Evolutionary conservation across 2,329 filamentous ascomycete species (phyloP), one percentile per base, ranked within the genome.

Genomic region (Phaeosphaeria sp.): DNA sequence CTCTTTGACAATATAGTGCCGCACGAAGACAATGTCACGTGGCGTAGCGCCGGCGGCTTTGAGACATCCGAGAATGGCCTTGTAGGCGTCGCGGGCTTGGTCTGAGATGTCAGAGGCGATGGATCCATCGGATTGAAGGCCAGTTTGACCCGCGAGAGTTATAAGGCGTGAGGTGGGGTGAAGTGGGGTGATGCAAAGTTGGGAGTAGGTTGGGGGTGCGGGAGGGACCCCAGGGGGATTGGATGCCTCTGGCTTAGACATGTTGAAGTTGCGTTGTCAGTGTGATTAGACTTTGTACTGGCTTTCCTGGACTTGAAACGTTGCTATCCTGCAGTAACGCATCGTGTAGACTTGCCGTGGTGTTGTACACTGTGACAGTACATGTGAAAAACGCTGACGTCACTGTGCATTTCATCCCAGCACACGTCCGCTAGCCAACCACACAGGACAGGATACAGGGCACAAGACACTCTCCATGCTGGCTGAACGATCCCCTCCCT

Each of bases 1-100:
- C 13, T 73, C 63, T n/a, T 69, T 72, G 20, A 77, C 74, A 39
- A 77, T 74, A 43, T 76, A 77, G 30, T 77, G 75, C 30, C 70
- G 63, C 23, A 77, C 74, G 46, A 71, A 67, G 1, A 73, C 56
- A 41, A 77, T 76, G 42, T 77, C 74, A 36, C 73, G 59, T 3
- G 73, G 75, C 33, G 68, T 74, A 7, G 73, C 74, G 25, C 68
- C 66, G 13, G 64, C 71, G 1, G 71, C 72, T 33, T 67, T 66
- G 17, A 77, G 54, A 42, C 62, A 67, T 20, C 64, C 65, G 22
- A 56, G 51, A 7, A 77, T 65, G 21, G 65, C 68, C 21, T 67
- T 52, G 47, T 76, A 76, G 5, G 74, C 68, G 36, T 62, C 56
- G 36, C 61, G 63, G n/a, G 70, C 72, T 56, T 77, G 74, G 23